Base-by-base conservation (phyloP, 75 land plant species). In the Selaginella moellendorffii region DNA sequence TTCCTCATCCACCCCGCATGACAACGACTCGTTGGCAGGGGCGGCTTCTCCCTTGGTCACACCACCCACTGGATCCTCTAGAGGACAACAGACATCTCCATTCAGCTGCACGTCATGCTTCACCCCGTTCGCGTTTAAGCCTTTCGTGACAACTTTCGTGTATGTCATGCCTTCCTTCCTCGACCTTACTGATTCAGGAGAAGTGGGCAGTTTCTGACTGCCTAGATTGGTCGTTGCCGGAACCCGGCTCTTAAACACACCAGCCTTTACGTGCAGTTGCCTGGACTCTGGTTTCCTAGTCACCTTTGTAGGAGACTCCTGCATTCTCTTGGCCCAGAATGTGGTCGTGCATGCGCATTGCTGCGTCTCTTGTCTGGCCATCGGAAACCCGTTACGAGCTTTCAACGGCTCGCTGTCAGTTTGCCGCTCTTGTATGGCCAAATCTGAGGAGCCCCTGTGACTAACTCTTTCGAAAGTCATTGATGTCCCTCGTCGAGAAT, bases 401-500 rank as follows among this genome's bases (percentile, higher is more conserved):
- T n/a, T n/a, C n/a, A n/a, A n/a, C n/a, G n/a, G n/a, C n/a, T n/a
- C n/a, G n/a, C n/a, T n/a, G n/a, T n/a, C n/a, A n/a, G n/a, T n/a
- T n/a, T n/a, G n/a, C n/a, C n/a, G n/a, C n/a, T n/a, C n/a, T n/a
- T n/a, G n/a, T n/a, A n/a, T n/a, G n/a, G n/a, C n/a, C n/a, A n/a
- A n/a, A n/a, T n/a, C n/a, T n/a, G n/a, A n/a, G n/a, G n/a, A n/a
- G n/a, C n/a, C 46, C 5, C 10, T 36, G 14, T 36, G 46, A 21
- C 21, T 21, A 21, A 5, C 24, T 56, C 59, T 56, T 56, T 56
- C 59, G n/a, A 21, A 56, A 8, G 8, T 24, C n/a, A 56, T 56
- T 10, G 10, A 10, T 8, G 59, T 8, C 22, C 78, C 72, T 51
- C 78, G 76, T 19, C 75, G 79, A 28, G 71, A 69, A 71, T 83